Percentiles rank a stretch among this genome's conserved stretches.
These are phyloP conservation scores for Sclerotinia nivalis DNA, from an alignment of 2,329 filamentous ascomycete species.

Conservation along the genomic window DNA sequence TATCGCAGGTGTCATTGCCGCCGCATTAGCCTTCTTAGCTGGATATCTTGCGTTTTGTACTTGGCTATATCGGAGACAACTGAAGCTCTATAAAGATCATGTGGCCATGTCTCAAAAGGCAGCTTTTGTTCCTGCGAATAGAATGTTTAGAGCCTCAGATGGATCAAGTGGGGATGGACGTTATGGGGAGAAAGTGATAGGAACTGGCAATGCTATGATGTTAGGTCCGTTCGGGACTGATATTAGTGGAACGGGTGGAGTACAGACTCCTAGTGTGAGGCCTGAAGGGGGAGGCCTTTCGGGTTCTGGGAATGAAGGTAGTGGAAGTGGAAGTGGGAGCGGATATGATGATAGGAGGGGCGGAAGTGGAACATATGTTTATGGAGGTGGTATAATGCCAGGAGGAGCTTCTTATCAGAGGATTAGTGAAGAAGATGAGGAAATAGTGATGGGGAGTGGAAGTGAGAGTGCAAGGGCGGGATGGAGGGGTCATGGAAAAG, in stretches of 20 bases:
- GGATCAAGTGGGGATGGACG: conserved; percentile 10
- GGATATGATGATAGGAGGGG: conserved; percentile 8
- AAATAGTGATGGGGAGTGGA: conserved; percentile 26
- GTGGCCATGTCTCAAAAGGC: conserved; percentile 64
- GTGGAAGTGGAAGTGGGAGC: conserved; percentile 13
- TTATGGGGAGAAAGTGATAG: background rate
- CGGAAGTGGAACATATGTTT: conserved; percentile 18
- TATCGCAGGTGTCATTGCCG: conserved; percentile 59
- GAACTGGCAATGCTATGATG: conserved; percentile 23
- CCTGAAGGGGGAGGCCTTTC: conserved; percentile 5
- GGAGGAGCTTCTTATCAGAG: conserved; percentile 28
- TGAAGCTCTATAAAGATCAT: conserved; percentile 69
- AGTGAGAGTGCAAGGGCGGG: conserved; percentile 36
- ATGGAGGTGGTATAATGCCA: conserved; percentile 34
- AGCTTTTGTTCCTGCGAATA: conserved; percentile 39
- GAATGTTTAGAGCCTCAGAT: conserved; percentile 4
- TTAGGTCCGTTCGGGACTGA: conserved; percentile 37
- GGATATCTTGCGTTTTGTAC: conserved; percentile 69
- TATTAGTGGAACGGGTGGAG: conserved; percentile 20
- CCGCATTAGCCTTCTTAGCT: conserved; percentile 61
- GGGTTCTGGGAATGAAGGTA: conserved; percentile 4
- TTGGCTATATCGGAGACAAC: conserved; percentile 72
- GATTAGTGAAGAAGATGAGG: conserved; percentile 39
- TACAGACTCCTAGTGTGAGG: conserved; percentile 16
- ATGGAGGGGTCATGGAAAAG: conserved; percentile 34